Percentiles rank a stretch among this genome's conserved stretches.
Evolutionary conservation across 1,284 basidiomycete species (phyloP).

Genomic region (Xerocomus nothofagi): DNA sequence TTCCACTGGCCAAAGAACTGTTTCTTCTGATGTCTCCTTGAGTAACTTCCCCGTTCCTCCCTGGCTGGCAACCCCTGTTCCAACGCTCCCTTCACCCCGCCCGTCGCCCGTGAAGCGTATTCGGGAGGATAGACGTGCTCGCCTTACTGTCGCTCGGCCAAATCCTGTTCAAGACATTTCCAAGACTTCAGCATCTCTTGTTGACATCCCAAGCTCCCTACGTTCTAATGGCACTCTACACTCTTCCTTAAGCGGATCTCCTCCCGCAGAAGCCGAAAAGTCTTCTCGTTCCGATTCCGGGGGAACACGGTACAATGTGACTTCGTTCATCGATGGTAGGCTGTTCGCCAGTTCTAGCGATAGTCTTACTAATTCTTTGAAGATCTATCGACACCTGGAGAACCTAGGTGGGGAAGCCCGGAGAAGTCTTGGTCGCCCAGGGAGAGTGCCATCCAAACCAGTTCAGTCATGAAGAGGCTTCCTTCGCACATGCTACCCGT

Average conservation of each 20-base stretch:
- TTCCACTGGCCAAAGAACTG: conserved; percentile 33
- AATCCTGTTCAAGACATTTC: conserved; percentile 8
- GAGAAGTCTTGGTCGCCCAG: conserved; percentile 5
- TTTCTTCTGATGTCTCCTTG: conserved; percentile 58
- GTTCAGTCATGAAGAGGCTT: neutral
- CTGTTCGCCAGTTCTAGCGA: conserved; percentile 5
- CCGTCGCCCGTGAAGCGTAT: conserved; percentile 20
- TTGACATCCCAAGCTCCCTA: conserved; percentile 19
- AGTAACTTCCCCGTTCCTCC: conserved; percentile 72
- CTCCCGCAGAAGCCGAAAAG: conserved; percentile 23
- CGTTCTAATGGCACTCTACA: conserved; percentile 22
- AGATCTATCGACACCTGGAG: conserved; percentile 37
- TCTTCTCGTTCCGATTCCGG: conserved; percentile 40
- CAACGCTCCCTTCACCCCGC: conserved; percentile 18
- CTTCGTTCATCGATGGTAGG: conserved; percentile 72
- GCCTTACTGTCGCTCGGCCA: conserved; percentile 9
- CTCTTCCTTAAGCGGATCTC: conserved; percentile 33
- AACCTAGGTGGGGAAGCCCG: conserved; percentile 1
- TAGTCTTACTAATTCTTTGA: conserved; percentile 2
- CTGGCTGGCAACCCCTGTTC: conserved; percentile 23
- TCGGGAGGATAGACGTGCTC: conserved; percentile 24
- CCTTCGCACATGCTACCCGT: neutral
- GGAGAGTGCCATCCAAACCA: conserved; percentile 2
- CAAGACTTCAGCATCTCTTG: conserved; percentile 6
- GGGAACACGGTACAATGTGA: conserved; percentile 67